Evolutionary conservation across 2,329 filamentous ascomycete genomes (phyloP).

Genomic region (Microcyclospora tardicrescens): DNA sequence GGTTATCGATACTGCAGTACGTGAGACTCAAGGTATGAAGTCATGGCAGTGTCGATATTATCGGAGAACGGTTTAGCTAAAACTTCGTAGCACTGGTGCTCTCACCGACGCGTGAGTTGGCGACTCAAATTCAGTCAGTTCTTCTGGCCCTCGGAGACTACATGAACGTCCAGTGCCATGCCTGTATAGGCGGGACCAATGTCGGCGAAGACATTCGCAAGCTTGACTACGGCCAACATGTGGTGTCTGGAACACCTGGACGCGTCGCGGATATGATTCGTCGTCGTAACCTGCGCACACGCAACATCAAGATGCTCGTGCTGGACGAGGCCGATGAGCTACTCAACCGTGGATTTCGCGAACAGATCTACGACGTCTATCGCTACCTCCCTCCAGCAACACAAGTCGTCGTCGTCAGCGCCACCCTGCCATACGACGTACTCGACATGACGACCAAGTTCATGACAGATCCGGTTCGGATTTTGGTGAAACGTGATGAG

Average conservation of each 20-base stretch:
- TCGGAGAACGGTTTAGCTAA: slow-evolving; percentile 24
- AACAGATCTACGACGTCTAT: slow-evolving; percentile 99
- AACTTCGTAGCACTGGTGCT: slow-evolving; percentile 65
- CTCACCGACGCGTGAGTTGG: slow-evolving; percentile 89
- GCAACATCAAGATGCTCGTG: slow-evolving; percentile 67
- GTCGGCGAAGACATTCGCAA: slow-evolving; percentile 96
- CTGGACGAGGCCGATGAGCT: slow-evolving; percentile 66
- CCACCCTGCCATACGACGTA: slow-evolving; percentile 93
- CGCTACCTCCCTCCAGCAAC: slow-evolving; percentile 91
- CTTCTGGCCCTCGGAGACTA: slow-evolving; percentile 99
- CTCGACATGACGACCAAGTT: slow-evolving; percentile 99
- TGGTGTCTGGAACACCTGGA: slow-evolving; percentile 94
- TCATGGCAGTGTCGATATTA: slow-evolving; percentile 43
- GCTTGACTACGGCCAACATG: slow-evolving; percentile 93
- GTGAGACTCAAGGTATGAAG: slow-evolving; percentile 95
- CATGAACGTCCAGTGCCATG: slow-evolving; percentile 99
- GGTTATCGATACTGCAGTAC: slow-evolving; percentile 90
- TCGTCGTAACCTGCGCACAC: slow-evolving; percentile 57
- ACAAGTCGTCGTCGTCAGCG: slow-evolving; percentile 95
- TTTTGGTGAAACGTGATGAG: slow-evolving; percentile 97
- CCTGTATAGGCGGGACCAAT: slow-evolving; percentile 95
- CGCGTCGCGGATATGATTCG: slow-evolving; percentile 81
- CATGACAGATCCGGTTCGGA: slow-evolving; percentile 95
- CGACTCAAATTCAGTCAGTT: slow-evolving; percentile 95
- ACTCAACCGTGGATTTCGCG: slow-evolving; percentile 87